phyloP scores from a whole-genome alignment of 78 protist species.

The Dictyostelium purpureum region DNA sequence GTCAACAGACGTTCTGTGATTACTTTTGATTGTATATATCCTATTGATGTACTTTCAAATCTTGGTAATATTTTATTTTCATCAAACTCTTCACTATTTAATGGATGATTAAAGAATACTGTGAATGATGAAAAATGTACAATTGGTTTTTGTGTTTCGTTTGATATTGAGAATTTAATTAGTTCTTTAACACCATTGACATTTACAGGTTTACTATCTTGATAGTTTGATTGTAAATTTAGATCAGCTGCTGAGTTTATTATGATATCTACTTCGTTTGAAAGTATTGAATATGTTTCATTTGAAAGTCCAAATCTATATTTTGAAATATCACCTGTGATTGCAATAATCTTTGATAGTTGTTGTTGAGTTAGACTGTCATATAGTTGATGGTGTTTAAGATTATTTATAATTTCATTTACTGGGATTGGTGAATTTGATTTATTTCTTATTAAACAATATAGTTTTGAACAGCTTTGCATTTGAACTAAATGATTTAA shows the following conservation, averaged over 20 bases:
- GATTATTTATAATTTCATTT: background rate
- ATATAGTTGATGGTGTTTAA: background rate
- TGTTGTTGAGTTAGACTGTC: background rate
- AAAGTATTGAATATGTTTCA: background rate
- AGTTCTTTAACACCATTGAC: background rate
- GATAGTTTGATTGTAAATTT: background rate
- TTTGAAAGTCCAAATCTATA: background rate
- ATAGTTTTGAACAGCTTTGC: background rate
- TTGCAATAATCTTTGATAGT: background rate
- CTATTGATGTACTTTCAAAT: conserved; percentile 15
- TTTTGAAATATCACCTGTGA: background rate
- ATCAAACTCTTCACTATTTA: background rate
- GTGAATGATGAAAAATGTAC: background rate
- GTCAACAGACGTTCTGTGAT: conserved; percentile 6
- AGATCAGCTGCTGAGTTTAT: background rate
- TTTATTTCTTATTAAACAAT: conserved; percentile 17
- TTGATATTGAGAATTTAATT: background rate
- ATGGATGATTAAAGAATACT: background rate
- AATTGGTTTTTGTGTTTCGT: background rate
- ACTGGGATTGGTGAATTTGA: background rate
- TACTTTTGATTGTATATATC: conserved; percentile 48
- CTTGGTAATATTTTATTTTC: background rate
- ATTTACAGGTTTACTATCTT: background rate
- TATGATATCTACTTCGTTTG: background rate
- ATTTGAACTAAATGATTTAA: background rate